These are phyloP conservation scores for Gliomastix tumulicola DNA, from an alignment of 2,329 filamentous ascomycete genomes.

Conservation along the genomic window DNA sequence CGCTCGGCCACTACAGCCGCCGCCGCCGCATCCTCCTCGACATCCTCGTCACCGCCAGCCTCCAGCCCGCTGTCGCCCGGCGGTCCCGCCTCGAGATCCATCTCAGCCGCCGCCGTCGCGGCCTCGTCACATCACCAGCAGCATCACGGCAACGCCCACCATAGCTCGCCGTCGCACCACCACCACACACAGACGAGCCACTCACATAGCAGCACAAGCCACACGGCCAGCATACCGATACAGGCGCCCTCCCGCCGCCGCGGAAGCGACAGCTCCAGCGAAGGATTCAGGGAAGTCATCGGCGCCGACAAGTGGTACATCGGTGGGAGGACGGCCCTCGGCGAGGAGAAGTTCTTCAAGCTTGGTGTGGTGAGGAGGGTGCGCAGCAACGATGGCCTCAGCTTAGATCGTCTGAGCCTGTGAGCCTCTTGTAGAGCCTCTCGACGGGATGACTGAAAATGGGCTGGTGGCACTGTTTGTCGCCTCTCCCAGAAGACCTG, in stretches of 20 bases:
- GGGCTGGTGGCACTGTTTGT: too few relatives aligned
- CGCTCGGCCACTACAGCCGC: conserved; percentile 15
- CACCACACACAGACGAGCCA: conserved; percentile 5
- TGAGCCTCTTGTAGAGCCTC: conserved; percentile 28
- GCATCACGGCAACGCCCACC: conserved; percentile 3
- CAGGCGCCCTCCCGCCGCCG: conserved; percentile 39
- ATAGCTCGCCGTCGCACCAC: conserved; percentile 4
- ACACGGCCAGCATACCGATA: conserved; percentile 27
- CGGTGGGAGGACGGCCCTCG: conserved; percentile 65
- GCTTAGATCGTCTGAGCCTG: conserved; percentile 68
- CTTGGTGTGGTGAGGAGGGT: conserved; percentile 68
- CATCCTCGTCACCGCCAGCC: conserved; percentile 11
- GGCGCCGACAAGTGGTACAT: conserved; percentile 78
- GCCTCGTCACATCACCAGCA: conserved; percentile 3
- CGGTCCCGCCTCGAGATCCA: conserved; percentile 14
- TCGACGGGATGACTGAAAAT: conserved; percentile 2
- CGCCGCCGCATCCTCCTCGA: conserved; percentile 6
- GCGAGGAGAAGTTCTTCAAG: conserved; percentile 80
- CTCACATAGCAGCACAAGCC: too few relatives aligned
- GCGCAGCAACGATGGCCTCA: conserved; percentile 67
- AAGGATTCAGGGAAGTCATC: conserved; percentile 67
- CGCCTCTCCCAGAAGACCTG: too few relatives aligned
- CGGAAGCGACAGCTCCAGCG: conserved; percentile 68
- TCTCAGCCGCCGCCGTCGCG: conserved; percentile 5
- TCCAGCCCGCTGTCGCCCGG: conserved; percentile 18